Percentiles rank a stretch among this genome's conserved stretches.
These are phyloP conservation scores for Zoysia japonica DNA, from an alignment of 176 grass and related monocot species.

Conservation along the genomic window DNA sequence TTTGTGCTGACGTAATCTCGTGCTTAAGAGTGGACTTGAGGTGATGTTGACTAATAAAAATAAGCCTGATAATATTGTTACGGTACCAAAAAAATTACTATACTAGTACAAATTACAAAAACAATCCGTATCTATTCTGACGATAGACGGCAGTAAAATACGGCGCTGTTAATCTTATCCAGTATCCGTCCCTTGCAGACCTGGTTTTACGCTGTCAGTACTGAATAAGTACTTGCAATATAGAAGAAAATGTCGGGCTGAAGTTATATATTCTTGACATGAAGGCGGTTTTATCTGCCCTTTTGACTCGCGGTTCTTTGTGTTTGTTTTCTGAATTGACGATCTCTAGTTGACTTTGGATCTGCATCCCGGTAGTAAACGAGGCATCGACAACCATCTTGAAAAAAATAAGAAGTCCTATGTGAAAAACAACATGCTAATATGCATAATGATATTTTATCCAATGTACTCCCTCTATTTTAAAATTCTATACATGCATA, in stretches of 20 bases:
- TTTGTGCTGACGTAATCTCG: neutral
- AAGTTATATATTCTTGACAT: neutral
- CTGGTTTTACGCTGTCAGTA: neutral
- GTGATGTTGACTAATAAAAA: neutral
- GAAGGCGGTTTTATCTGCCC: neutral
- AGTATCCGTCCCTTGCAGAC: neutral
- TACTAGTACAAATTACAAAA: neutral
- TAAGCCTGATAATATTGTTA: neutral
- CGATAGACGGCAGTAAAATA: neutral
- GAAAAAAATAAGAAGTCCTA: no score
- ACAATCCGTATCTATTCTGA: neutral
- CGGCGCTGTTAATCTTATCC: conserved; percentile 8
- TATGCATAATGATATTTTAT: no score
- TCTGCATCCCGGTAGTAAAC: no score
- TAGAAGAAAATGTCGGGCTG: no score
- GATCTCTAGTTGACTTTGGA: no score
- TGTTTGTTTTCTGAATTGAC: no score
- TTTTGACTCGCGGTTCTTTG: neutral
- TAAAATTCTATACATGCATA: no score
- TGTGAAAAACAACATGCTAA: no score
- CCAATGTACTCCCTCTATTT: no score
- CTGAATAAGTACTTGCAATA: neutral
- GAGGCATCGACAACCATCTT: no score
- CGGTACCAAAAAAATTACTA: neutral
- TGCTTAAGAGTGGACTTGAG: neutral